phyloP scores from a whole-genome alignment of 2,329 filamentous ascomycete species.

The Elsinoe necatrix region DNA sequence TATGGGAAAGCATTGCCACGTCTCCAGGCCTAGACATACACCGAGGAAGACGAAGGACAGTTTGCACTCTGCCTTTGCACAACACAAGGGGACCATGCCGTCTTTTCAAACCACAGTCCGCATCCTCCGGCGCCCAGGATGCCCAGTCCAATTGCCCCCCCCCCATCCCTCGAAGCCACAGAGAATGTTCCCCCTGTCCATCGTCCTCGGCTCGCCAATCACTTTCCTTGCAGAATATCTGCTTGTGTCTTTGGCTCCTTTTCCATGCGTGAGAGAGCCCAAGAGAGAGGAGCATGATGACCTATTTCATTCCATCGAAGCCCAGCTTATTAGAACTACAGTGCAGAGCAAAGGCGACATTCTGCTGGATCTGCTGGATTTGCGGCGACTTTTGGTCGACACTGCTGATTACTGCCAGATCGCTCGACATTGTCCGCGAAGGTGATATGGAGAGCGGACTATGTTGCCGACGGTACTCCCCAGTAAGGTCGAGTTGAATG shows the following conservation, averaged over 20 bases:
- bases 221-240: no score
- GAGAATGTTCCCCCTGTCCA: no score
- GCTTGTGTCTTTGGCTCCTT: no score
- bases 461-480: neutral
- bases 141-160: constrained; percentile 11
- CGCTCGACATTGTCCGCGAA: neutral
- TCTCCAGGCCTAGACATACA: no score
- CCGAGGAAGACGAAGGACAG: no score
- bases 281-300: no score
- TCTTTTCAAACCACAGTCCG: neutral
- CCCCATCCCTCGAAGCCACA: no score
- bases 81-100: neutral
- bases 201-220: neutral
- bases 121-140: neutral
- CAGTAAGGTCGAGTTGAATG: neutral
- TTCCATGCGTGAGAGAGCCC: neutral
- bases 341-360: neutral
- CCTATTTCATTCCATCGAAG: neutral
- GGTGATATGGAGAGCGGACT: neutral
- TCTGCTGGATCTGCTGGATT: neutral
- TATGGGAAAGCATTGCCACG: no score
- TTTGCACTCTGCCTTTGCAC: no score
- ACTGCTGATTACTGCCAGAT: neutral
- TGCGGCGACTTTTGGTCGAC: neutral
- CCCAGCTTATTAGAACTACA: neutral